Evolutionary conservation across 805 yeast species (phyloP).

Genomic region (Candida multigemmis): DNA sequence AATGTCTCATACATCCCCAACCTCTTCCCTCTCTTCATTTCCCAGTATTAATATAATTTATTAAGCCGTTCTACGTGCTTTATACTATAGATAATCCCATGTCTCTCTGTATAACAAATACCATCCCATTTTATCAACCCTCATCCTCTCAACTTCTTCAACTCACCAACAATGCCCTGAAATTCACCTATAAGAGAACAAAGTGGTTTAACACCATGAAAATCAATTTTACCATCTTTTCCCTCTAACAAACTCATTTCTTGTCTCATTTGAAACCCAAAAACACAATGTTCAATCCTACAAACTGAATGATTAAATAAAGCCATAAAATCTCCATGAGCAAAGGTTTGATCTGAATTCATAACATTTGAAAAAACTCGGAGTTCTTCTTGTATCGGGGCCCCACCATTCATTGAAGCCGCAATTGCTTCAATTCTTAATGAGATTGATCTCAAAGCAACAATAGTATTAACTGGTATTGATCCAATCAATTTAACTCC

Average conservation of each 20-base stretch:
- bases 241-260: slow-evolving; percentile 15
- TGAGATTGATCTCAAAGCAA: slow-evolving; percentile 45
- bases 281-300: slow-evolving; percentile 55
- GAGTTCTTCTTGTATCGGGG: slow-evolving; percentile 14
- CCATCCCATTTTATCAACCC: no score
- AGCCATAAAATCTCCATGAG: slow-evolving; percentile 38
- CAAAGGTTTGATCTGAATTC: slow-evolving; percentile 8
- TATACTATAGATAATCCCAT: no score
- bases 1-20: no score
- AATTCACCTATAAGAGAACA: slow-evolving; percentile 17
- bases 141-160: no score
- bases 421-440: slow-evolving; percentile 51
- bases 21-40: no score
- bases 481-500: slow-evolving; percentile 29
- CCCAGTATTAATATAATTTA: no score
- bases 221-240: slow-evolving; percentile 11
- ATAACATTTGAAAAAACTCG: slow-evolving; percentile 14
- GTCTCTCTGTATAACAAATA: no score
- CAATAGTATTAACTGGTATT: slow-evolving; percentile 35
- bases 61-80: no score
- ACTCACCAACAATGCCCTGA: slow-evolving; percentile 4
- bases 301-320: slow-evolving; percentile 60
- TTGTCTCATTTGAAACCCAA: slow-evolving; percentile 24
- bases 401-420: slow-evolving; percentile 39
- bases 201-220: slow-evolving; percentile 10